phyloP scores from a whole-genome alignment of 2,329 filamentous ascomycete genomes.

The Neonectria sp. region DNA sequence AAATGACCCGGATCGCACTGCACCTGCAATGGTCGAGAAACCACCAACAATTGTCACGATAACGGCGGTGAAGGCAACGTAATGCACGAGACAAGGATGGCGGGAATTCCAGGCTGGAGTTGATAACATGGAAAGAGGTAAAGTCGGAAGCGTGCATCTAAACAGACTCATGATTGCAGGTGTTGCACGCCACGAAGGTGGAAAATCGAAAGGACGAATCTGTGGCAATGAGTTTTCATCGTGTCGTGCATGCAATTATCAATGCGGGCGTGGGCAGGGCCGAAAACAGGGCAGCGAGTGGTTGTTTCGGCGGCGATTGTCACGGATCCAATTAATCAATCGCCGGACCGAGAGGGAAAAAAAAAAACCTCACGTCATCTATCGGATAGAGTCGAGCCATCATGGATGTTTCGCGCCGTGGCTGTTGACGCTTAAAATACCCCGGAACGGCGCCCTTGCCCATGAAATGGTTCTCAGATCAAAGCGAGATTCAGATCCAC shows the following conservation, averaged over 20 bases:
- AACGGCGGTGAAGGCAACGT: too few relatives aligned
- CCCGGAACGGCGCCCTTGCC: too few relatives aligned
- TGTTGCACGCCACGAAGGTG: conserved; percentile 23
- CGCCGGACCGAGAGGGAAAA: conserved; percentile 6
- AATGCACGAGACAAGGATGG: too few relatives aligned
- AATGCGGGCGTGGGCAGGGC: conserved; percentile 8
- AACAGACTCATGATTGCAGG: conserved; percentile 23
- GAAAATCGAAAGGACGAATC: conserved; percentile 23
- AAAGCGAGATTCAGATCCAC: too few relatives aligned
- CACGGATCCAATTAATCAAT: conserved; percentile 32
- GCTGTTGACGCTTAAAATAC: neutral
- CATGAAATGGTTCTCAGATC: too few relatives aligned
- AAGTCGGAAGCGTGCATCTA: conserved; percentile 7
- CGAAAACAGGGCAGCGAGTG: conserved; percentile 12
- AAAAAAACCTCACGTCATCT: conserved; percentile 46
- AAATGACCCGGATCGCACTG: too few relatives aligned
- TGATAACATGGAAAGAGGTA: too few relatives aligned
- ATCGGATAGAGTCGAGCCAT: conserved; percentile 31
- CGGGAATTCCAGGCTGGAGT: too few relatives aligned
- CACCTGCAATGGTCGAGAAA: too few relatives aligned
- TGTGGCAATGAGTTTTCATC: conserved; percentile 16
- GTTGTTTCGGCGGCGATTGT: conserved; percentile 15
- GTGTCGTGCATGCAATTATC: neutral
- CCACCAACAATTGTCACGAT: too few relatives aligned
- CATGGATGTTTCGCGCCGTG: conserved; percentile 18